Conservation (phyloP, 441 rosid genomes). For the Mallotus japonicus region DNA sequence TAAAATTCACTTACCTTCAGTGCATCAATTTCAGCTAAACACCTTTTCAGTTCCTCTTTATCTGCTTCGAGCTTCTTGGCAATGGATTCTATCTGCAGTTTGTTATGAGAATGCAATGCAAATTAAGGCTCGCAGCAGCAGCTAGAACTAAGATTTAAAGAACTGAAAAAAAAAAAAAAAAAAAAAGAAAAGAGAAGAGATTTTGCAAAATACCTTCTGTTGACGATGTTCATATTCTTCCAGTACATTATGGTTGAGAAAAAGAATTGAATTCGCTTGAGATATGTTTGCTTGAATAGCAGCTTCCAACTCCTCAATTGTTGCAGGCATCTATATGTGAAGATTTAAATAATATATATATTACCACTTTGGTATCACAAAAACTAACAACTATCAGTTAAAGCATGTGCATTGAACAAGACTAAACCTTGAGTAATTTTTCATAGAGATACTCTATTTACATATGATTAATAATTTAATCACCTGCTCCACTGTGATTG, state of each 20-base stretch:
- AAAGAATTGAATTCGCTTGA: conserved; percentile 86
- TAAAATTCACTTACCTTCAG: conserved; percentile 53
- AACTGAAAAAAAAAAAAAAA: conserved; percentile 15
- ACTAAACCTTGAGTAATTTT: background rate
- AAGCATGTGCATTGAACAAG: background rate
- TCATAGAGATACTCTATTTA: background rate
- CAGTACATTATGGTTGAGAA: conserved; percentile 74
- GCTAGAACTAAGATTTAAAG: conserved; percentile 9
- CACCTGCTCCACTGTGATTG: background rate
- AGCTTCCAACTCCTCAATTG: conserved; percentile 90
- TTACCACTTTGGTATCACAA: conserved; percentile 1
- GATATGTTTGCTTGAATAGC: conserved; percentile 77
- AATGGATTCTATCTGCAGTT: conserved; percentile 55
- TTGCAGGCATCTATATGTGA: conserved; percentile 71
- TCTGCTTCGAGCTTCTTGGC: conserved; percentile 65
- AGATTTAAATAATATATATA: background rate
- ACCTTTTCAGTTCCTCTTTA: conserved; percentile 46
- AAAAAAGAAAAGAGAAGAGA: background rate
- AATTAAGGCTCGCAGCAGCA: conserved; percentile 11
- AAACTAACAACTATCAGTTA: background rate
- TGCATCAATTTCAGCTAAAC: conserved; percentile 64
- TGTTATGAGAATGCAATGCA: background rate
- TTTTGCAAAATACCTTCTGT: conserved; percentile 43
- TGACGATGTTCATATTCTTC: conserved; percentile 83
- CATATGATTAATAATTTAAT: background rate